Evolutionary conservation across 2,329 filamentous ascomycete species (phyloP).

Genomic region (Ophiostoma angusticollis): DNA sequence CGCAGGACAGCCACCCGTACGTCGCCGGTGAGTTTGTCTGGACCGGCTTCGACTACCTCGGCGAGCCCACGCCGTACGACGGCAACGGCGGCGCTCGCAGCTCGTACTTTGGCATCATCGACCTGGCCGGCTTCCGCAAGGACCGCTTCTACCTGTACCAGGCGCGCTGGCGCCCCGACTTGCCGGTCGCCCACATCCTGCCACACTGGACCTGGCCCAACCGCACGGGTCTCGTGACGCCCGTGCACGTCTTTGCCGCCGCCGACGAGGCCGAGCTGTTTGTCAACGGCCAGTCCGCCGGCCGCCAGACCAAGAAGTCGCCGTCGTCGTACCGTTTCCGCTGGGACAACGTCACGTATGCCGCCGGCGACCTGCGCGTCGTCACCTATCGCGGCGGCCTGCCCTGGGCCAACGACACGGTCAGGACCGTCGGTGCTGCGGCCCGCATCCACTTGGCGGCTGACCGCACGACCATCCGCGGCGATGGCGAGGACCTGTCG

Average conservation of each 20-base stretch:
- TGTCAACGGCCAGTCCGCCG: constrained; percentile 34
- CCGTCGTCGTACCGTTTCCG: constrained; percentile 34
- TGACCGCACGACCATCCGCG: constrained; percentile 26
- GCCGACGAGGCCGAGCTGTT: constrained; percentile 43
- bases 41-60: constrained; percentile 20
- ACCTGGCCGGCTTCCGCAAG: constrained; percentile 44
- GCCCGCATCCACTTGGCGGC: constrained; percentile 22
- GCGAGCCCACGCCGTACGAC: constrained; percentile 27
- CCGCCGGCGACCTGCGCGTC: constrained; percentile 33
- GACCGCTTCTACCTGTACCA: constrained; percentile 44
- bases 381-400: constrained; percentile 34
- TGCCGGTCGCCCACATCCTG: constrained; percentile 37
- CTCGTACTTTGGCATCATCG: constrained; percentile 44
- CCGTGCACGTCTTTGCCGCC: constrained; percentile 40
- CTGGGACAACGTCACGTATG: constrained; percentile 38
- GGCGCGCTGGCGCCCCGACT: constrained; percentile 35
- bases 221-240: constrained; percentile 31
- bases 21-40: constrained; percentile 34
- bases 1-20: constrained; percentile 34
- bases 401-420: constrained; percentile 31
- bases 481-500: constrained; percentile 32
- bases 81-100: constrained; percentile 28
- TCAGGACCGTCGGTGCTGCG: constrained; percentile 29
- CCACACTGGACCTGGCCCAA: constrained; percentile 45
- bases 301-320: constrained; percentile 22